Evolutionary conservation across 1,284 basidiomycete species (phyloP).

Genomic region (Exobasidium rhododendri): DNA sequence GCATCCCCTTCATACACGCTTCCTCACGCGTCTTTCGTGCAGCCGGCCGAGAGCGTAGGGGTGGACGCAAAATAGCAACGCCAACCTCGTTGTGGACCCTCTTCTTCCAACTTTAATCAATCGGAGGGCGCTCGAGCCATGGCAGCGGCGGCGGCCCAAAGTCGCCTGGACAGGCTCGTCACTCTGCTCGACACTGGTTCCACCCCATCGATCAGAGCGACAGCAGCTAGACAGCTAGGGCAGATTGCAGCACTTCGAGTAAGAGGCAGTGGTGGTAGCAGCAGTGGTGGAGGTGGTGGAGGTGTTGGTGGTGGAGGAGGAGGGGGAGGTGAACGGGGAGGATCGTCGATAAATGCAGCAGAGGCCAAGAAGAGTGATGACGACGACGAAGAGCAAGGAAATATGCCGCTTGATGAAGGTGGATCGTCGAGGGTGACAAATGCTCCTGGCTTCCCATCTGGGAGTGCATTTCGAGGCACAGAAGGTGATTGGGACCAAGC

Average conservation of each 20-base stretch:
- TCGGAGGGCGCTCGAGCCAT: not conserved
- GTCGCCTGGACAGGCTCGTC: constrained; percentile 78
- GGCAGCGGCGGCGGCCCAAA: constrained; percentile 3
- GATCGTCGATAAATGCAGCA: constrained; percentile 3
- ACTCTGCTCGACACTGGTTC: constrained; percentile 86
- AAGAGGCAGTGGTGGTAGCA: constrained; percentile 48
- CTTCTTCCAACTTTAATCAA: no score
- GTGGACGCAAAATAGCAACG: no score
- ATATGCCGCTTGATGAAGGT: not conserved
- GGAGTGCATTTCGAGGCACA: constrained; percentile 46
- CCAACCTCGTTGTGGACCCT: no score
- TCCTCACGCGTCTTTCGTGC: no score
- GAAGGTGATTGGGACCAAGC: constrained; percentile 71
- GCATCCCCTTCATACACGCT: no score
- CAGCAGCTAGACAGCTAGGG: constrained; percentile 87
- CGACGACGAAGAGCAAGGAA: not conserved
- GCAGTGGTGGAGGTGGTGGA: no score
- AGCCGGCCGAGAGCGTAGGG: no score
- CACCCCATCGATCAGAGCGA: constrained; percentile 75
- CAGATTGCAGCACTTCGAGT: constrained; percentile 67
- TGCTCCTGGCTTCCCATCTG: not conserved
- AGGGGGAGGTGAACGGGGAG: constrained; percentile 20
- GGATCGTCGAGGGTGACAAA: not conserved
- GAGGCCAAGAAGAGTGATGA: not conserved
- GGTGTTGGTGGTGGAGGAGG: no score